Base-by-base conservation (phyloP, 2,329 filamentous ascomycete genomes). In the Penicillium sp. region DNA sequence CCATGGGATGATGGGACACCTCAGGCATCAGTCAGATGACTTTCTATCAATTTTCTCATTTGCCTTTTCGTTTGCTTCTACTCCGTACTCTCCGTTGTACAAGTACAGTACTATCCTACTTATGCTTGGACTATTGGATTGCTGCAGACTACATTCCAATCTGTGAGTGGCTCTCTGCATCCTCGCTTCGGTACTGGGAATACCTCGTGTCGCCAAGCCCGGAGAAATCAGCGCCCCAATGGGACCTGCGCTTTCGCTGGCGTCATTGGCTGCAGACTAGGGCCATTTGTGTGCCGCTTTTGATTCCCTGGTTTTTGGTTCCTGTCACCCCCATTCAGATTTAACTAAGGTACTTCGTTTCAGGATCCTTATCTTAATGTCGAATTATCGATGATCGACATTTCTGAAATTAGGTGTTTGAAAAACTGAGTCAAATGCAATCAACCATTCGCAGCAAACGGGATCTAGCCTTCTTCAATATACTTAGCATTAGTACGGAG, bases 11-110 rank as follows among this genome's bases (percentile, higher is more conserved):
- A 29, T 21, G 48, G n/a, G n/a, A n/a, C n/a, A n/a, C 50, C 50
- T 53, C 45, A 53, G 50, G 50, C 50, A 53, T 8, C 42, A 51
- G 49, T 51, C 49, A 51, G 42, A 51, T 51, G 43, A 51, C 40
- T 34, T 8, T 27, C 24, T 27, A 27, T 27, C 24, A 27, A 27
- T 18, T 18, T 18, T 18, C 18, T 18, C 18, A 27, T 27, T 8
- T 5, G 8, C 8, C 2, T 27, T 27, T 8, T 27, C 24, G 24
- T 27, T 27, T 27, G 24, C 24, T 27, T 27, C 24, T 27, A 6
- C 24, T 8, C 5, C 8, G 24, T 27, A 27, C 5, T 27, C 24
- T 8, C 5, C 8, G 24, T 27, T 6, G 24, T 27, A 27, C 24
- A 27, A 27, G 24, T 27, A 5, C 24, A 27, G 8, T 27, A 27